A percentile compares a stretch with the other conserved stretches of the same genome.
Evolutionary conservation across 768 basidiomycete species (phyloP).

Genomic region (Kwoniella pini): DNA sequence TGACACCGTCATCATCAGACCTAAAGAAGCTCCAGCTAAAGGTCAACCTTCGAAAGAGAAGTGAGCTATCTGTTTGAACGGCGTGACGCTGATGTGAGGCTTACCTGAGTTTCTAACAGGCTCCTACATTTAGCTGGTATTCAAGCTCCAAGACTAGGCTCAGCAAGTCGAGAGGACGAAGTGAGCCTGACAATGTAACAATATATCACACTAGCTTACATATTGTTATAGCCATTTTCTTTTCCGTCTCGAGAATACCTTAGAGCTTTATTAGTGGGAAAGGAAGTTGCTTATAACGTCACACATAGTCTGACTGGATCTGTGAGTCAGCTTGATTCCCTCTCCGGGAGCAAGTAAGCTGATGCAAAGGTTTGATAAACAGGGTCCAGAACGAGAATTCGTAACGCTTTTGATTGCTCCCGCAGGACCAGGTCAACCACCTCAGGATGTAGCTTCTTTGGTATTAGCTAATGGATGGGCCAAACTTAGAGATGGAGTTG

Average conservation of each 20-base stretch:
- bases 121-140: conserved; percentile 88
- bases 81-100: conserved; percentile 10
- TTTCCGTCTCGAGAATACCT: conserved; percentile 92
- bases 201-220: background rate
- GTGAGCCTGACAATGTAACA: conserved; percentile 54
- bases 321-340: background rate
- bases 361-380: background rate
- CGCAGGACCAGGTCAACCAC: conserved; percentile 48
- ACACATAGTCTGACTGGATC: conserved; percentile 59
- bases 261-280: conserved; percentile 80
- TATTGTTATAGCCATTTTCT: conserved; percentile 69
- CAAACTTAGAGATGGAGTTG: conserved; percentile 72
- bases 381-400: conserved; percentile 47
- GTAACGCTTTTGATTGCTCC: conserved; percentile 51
- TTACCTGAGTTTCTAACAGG: conserved; percentile 61
- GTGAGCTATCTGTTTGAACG: conserved; percentile 54
- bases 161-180: conserved; percentile 82
- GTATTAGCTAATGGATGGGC: conserved; percentile 89
- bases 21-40: conserved; percentile 65
- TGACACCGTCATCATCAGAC: conserved; percentile 79
- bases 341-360: no score
- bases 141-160: conserved; percentile 79
- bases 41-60: conserved; percentile 89
- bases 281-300: conserved; percentile 81
- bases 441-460: conserved; percentile 50